These are phyloP conservation scores for Apiospora phragmitis DNA, from an alignment of 2,329 filamentous ascomycete species.

Conservation along the genomic window DNA sequence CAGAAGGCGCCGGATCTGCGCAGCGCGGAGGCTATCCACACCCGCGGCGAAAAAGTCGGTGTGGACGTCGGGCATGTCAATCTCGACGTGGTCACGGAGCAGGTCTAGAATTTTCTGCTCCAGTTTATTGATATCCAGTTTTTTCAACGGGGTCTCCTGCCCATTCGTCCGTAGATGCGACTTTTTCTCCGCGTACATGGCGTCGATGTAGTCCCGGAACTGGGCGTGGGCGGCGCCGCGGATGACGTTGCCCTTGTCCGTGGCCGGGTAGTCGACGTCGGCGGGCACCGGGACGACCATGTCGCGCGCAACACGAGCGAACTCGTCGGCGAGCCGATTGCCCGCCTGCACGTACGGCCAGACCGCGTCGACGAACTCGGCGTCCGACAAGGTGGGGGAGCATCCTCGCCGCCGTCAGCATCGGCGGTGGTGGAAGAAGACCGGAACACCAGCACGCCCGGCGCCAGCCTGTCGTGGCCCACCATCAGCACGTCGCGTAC, in stretches of 20 bases:
- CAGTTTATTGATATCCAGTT: not conserved
- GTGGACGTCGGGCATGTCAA: slow-evolving; percentile 30
- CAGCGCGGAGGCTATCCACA: slow-evolving; percentile 47
- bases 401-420: too few relatives aligned
- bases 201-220: slow-evolving; percentile 29
- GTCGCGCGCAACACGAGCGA: slow-evolving; percentile 43
- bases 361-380: slow-evolving; percentile 36
- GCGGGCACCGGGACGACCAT: slow-evolving; percentile 37
- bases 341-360: slow-evolving; percentile 39
- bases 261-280: not conserved
- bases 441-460: slow-evolving; percentile 35
- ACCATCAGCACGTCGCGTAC: slow-evolving; percentile 36
- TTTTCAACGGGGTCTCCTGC: not conserved
- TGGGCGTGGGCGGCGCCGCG: slow-evolving; percentile 38
- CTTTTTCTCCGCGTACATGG: slow-evolving; percentile 29
- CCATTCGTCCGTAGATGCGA: not conserved
- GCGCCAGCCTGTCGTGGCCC: slow-evolving; percentile 32
- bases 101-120: slow-evolving; percentile 31
- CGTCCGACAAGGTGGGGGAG: slow-evolving; percentile 19
- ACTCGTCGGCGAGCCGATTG: slow-evolving; percentile 41
- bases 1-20: slow-evolving; percentile 43
- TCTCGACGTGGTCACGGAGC: slow-evolving; percentile 30
- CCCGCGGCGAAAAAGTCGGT: slow-evolving; percentile 45
- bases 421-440: slow-evolving; percentile 24
- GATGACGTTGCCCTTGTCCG: slow-evolving; percentile 47